Evolutionary conservation across 2,329 filamentous ascomycete genomes (phyloP).

Genomic region (Sarocladium strictum): DNA sequence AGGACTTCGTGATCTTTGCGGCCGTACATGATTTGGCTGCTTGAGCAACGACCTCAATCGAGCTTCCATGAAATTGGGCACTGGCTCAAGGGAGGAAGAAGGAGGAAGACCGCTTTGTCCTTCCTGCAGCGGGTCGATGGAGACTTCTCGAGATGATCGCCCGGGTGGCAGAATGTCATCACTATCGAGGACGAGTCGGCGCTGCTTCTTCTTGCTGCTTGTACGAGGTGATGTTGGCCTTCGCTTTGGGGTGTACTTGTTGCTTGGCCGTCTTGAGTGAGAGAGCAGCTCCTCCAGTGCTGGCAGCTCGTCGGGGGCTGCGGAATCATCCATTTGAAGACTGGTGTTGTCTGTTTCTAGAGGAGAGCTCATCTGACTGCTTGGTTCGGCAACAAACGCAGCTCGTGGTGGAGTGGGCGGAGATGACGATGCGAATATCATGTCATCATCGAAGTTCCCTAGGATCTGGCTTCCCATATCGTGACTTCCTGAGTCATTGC

Average conservation of each 20-base stretch:
- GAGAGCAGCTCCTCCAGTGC: conserved; percentile 20
- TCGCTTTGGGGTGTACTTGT: conserved; percentile 6
- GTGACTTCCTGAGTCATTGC: neutral
- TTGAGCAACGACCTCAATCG: neutral
- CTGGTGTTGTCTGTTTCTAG: conserved; percentile 32
- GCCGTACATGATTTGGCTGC: neutral
- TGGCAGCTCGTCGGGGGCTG: conserved; percentile 28
- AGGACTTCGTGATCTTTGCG: neutral
- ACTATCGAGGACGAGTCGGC: neutral
- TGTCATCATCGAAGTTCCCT: neutral
- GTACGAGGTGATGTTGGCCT: conserved; percentile 5
- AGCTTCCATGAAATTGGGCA: neutral
- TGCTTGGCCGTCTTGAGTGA: neutral
- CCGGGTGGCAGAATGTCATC: neutral
- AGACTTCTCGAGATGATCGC: neutral
- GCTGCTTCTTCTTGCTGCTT: conserved; percentile 3
- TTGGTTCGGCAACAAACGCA: conserved; percentile 19
- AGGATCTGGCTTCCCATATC: conserved; percentile 21
- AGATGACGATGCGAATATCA: conserved; percentile 21
- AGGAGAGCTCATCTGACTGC: conserved; percentile 29
- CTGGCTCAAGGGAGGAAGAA: neutral
- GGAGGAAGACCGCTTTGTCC: neutral
- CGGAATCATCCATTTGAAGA: conserved; percentile 19
- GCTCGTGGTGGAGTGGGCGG: conserved; percentile 22
- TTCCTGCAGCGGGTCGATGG: neutral